These are phyloP conservation scores for Larix sibirica DNA, from an alignment of 83 land plant species.

Conservation along the genomic window DNA sequence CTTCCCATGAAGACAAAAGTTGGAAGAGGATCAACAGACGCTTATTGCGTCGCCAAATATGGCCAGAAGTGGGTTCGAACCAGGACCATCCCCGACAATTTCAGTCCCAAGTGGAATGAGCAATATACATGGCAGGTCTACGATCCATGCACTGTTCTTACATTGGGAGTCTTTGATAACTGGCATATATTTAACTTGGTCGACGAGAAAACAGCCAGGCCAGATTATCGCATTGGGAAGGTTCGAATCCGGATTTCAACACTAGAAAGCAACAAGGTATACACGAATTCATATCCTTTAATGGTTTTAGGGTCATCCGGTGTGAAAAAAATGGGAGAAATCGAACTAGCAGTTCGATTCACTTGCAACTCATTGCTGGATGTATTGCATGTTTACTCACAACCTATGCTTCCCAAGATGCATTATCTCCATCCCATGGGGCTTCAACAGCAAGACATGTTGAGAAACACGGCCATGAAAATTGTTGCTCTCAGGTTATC, in stretches of 20 bases:
- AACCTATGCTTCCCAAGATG: slow-evolving; percentile 62
- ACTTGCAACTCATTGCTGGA: slow-evolving; percentile 62
- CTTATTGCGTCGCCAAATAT: slow-evolving; percentile 94
- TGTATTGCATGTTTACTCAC: slow-evolving; percentile 54
- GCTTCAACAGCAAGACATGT: slow-evolving; percentile 39
- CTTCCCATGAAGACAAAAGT: slow-evolving; percentile 87
- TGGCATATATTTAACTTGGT: too few species aligned
- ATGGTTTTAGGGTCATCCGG: slow-evolving; percentile 59
- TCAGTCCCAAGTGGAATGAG: slow-evolving; percentile 57
- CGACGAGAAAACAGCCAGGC: slow-evolving; percentile 24
- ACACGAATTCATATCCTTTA: slow-evolving; percentile 78
- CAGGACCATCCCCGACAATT: slow-evolving; percentile 70
- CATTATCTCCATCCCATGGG: slow-evolving; percentile 58
- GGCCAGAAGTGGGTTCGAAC: slow-evolving; percentile 93
- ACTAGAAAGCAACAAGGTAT: slow-evolving; percentile 74
- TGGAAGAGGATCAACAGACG: slow-evolving; percentile 82
- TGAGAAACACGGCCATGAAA: slow-evolving; percentile 66
- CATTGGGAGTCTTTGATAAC: slow-evolving; percentile 83
- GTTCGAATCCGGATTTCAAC: slow-evolving; percentile 84
- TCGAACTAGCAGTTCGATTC: slow-evolving; percentile 89
- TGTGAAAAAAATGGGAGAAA: slow-evolving; percentile 89
- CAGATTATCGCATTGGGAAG: slow-evolving; percentile 75
- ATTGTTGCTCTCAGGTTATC: slow-evolving; percentile 52
- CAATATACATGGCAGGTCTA: slow-evolving; percentile 73
- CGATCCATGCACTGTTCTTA: slow-evolving; percentile 83